Conservation (phyloP, 2,329 filamentous ascomycete genomes). For the Fusarium nygamai region DNA sequence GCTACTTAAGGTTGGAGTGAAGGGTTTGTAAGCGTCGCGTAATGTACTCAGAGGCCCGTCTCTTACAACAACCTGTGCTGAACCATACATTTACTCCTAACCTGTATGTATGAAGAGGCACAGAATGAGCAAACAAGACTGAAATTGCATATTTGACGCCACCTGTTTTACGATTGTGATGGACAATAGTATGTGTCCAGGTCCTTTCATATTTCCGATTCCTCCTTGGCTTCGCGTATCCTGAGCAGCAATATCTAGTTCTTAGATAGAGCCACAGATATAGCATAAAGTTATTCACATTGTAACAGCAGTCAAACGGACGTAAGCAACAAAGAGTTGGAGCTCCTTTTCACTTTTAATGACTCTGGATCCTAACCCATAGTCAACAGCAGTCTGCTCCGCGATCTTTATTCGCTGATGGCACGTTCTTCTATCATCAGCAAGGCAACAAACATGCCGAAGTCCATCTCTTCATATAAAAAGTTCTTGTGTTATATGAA, state of each 20-base stretch:
- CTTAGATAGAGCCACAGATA: rapidly evolving
- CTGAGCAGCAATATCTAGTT: rapidly evolving
- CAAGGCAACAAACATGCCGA: not conserved
- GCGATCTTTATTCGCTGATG: not conserved
- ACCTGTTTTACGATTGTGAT: not conserved
- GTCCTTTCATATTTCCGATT: not conserved
- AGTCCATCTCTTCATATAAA: not conserved
- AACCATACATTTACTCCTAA: not conserved
- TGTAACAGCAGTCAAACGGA: rapidly evolving
- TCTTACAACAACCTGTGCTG: rapidly evolving
- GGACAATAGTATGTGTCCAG: not conserved
- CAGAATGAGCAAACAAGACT: not conserved
- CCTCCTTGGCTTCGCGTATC: not conserved
- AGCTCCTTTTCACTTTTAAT: not conserved
- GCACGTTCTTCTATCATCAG: not conserved
- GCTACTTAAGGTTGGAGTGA: conserved; percentile 40
- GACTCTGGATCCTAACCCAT: not conserved
- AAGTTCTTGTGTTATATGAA: not conserved
- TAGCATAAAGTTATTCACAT: not conserved
- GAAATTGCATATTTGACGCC: not conserved
- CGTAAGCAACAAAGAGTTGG: rapidly evolving
- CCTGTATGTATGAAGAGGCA: not conserved
- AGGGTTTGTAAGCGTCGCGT: not conserved
- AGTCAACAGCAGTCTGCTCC: rapidly evolving
- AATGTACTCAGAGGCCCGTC: too few species aligned